Percentiles rank a stretch among this genome's conserved stretches.
Evolutionary conservation across 1,284 basidiomycete genomes (phyloP).

Genomic region (Testicularia cyperi): DNA sequence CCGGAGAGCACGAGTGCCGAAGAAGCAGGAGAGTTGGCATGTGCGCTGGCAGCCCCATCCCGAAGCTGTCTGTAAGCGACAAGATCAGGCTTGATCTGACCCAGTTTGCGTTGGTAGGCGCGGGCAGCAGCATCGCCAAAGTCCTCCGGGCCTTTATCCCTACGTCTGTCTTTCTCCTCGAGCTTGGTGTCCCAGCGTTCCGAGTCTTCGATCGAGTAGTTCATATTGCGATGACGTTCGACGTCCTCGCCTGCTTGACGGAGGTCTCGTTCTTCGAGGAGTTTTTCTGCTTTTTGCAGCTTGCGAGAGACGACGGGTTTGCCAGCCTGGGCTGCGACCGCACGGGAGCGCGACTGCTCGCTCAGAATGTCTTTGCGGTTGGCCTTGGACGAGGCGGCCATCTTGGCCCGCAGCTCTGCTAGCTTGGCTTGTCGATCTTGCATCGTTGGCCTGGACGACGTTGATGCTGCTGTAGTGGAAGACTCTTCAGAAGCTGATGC

Average conservation of each 20-base stretch:
- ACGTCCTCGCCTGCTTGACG: slow-evolving; percentile 76
- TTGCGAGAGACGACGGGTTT: slow-evolving; percentile 29
- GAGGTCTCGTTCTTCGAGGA: slow-evolving; percentile 82
- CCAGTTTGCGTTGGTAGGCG: slow-evolving; percentile 86
- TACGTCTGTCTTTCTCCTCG: slow-evolving; percentile 72
- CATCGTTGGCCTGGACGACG: slow-evolving; percentile 10
- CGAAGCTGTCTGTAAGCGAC: slow-evolving; percentile 82
- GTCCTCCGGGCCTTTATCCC: slow-evolving; percentile 85
- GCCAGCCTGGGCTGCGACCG: slow-evolving; percentile 22
- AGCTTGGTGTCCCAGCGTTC: slow-evolving; percentile 89
- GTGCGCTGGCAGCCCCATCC: slow-evolving; percentile 63
- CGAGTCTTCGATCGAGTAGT: slow-evolving; percentile 90
- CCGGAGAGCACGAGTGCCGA: neutral
- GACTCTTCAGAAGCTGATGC: too few species aligned
- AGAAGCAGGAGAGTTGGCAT: slow-evolving; percentile 1
- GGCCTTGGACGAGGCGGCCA: slow-evolving; percentile 41
- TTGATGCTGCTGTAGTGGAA: neutral
- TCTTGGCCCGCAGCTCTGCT: slow-evolving; percentile 14
- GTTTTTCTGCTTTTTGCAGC: slow-evolving; percentile 71
- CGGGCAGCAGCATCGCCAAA: slow-evolving; percentile 83
- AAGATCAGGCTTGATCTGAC: slow-evolving; percentile 81
- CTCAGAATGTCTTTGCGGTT: slow-evolving; percentile 46
- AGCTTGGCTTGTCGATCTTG: slow-evolving; percentile 22
- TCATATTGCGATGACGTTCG: slow-evolving; percentile 82
- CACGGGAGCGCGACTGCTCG: slow-evolving; percentile 36